Evolutionary conservation across 2,329 filamentous ascomycete species (phyloP).

Genomic region (Colletotrichum cordylinicola): DNA sequence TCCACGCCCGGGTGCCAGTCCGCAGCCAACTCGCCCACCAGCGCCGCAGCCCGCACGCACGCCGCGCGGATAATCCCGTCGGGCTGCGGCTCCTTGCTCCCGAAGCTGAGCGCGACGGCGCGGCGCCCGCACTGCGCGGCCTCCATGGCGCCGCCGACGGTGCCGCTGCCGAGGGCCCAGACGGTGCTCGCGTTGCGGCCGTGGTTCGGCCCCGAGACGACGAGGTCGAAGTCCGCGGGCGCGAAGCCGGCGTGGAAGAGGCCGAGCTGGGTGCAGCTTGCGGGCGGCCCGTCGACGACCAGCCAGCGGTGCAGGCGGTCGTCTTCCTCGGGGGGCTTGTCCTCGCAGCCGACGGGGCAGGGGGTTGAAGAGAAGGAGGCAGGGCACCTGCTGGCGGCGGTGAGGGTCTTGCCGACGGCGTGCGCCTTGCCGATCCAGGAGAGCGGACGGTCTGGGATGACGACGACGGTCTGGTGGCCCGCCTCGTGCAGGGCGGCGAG

Average conservation of each 20-base stretch:
- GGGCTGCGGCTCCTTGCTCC: conserved; percentile 72
- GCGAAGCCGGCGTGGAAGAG: conserved; percentile 53
- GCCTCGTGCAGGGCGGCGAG: conserved; percentile 57
- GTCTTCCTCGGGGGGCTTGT: conserved; percentile 31
- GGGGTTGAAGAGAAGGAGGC: background rate
- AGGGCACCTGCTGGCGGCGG: conserved; percentile 19
- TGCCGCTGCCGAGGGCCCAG: conserved; percentile 63
- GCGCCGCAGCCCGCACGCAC: conserved; percentile 61
- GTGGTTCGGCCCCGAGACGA: conserved; percentile 66
- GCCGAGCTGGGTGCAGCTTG: conserved; percentile 65
- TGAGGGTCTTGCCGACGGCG: conserved; percentile 70
- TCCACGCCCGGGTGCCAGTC: conserved; percentile 65
- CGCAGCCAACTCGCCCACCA: conserved; percentile 67
- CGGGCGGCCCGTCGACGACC: conserved; percentile 63
- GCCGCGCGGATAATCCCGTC: conserved; percentile 67
- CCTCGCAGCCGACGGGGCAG: conserved; percentile 34
- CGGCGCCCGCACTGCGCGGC: conserved; percentile 59
- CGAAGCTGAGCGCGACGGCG: conserved; percentile 72
- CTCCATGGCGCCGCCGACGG: conserved; percentile 63
- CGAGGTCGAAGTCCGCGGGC: conserved; percentile 53
- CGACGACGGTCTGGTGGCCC: conserved; percentile 72
- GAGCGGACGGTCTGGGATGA: conserved; percentile 72
- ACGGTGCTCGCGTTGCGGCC: conserved; percentile 65
- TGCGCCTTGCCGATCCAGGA: conserved; percentile 83
- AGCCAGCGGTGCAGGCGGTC: conserved; percentile 58